Evolutionary conservation across 179 eudicot species (phyloP), one percentile per base, ranked within the genome.

Genomic region (Amaranthus tricolor): DNA sequence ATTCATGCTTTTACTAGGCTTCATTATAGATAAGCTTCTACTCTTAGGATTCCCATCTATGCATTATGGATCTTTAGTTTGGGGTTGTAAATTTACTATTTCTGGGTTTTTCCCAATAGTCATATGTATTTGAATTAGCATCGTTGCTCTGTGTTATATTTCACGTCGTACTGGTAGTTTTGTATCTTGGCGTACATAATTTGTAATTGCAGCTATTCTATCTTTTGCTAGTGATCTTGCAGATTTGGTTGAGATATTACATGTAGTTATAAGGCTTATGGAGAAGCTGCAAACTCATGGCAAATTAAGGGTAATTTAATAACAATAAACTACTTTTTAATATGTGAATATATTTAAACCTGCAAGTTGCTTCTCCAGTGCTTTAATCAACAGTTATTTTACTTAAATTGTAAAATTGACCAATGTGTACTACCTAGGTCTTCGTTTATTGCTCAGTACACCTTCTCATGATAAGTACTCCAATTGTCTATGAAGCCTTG

Each of bases 201-300:
- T 79, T 76, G 21, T 75, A 54, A 74, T 69, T 82, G 69, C 61
- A 79, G 63, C 24, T 55, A 45, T 68, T 60, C 66, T 76, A 14
- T 75, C 51, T 76, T 78, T 61, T 72, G 17, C 78, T 82, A 96
- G 99, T 87, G 91, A 96, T 86, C 94, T 96, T 82, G 90, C 94
- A 57, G 90, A 93, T 82, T 80, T 96, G 84, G 88, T 93, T 76
- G 99, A 96, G 84, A 87, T 78, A 62, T 74, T 90, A 72, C 89
- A 91, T 80, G 85, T 93, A 74, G 79, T 91, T 77, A 69, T 91
- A 77, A 84, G 94, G 74, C 97, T 96, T 53, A 85, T 91, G 94
- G 99, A 96, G 85, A 89, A 83, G 75, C 92, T 96, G 76, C 96
- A 95, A 84, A 85, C 89, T 74, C 89, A 89, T 74, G 98, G 99